Percentiles rank a stretch among this genome's conserved stretches.
Evolutionary conservation across 2,329 filamentous ascomycete species (phyloP).

Genomic region (Cercospora canescens): DNA sequence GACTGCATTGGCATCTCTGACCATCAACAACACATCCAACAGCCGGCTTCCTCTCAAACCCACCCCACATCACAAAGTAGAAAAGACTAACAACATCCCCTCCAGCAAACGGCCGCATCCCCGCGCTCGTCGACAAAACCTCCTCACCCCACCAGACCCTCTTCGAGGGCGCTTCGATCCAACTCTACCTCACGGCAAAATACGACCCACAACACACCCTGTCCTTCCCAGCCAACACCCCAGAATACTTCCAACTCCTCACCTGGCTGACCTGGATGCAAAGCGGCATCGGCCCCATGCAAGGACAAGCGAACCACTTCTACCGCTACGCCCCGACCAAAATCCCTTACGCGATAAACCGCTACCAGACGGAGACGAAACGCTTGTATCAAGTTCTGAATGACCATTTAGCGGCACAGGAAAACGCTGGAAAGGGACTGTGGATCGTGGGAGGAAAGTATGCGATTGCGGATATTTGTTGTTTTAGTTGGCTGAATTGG

Average conservation of each 20-base stretch:
- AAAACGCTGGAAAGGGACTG: conserved; percentile 29
- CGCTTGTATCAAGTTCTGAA: conserved; percentile 51
- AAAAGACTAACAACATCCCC: background rate
- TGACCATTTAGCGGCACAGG: conserved; percentile 37
- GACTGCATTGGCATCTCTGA: background rate
- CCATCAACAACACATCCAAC: background rate
- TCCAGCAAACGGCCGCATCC: conserved; percentile 49
- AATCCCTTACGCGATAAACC: conserved; percentile 47
- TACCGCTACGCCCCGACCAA: conserved; percentile 45
- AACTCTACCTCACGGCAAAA: conserved; percentile 47
- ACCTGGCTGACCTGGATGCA: conserved; percentile 51
- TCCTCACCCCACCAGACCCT: conserved; percentile 29
- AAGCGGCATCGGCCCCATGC: conserved; percentile 23
- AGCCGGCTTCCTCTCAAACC: background rate
- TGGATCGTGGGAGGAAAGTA: conserved; percentile 50
- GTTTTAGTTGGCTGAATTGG: conserved; percentile 49
- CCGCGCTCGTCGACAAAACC: conserved; percentile 46
- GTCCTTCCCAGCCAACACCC: conserved; percentile 29
- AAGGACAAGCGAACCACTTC: conserved; percentile 51
- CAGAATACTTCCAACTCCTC: conserved; percentile 46
- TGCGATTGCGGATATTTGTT: conserved; percentile 51
- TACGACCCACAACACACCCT: conserved; percentile 45
- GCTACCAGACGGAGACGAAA: conserved; percentile 52
- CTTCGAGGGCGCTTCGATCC: conserved; percentile 49
- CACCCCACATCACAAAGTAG: background rate